Conservation (phyloP, 2,329 filamentous ascomycete species). For the Exophiala sp. region DNA sequence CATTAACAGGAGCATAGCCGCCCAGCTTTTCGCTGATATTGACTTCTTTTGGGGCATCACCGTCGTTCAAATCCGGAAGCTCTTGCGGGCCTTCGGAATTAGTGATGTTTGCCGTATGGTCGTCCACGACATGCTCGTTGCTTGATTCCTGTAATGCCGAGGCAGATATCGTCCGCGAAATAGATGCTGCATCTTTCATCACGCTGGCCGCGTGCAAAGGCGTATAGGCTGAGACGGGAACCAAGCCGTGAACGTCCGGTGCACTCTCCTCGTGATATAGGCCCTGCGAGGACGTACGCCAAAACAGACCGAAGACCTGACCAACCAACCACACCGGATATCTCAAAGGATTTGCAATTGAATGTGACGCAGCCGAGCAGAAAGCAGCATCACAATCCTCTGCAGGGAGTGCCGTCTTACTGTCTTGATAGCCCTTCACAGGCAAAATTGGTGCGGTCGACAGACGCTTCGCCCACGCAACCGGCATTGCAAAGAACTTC, state of each 20-base stretch:
- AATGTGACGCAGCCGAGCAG: background rate
- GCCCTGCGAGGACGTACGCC: background rate
- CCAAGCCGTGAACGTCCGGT: background rate
- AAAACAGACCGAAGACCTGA: background rate
- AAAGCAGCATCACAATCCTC: background rate
- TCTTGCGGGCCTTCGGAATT: too few relatives aligned
- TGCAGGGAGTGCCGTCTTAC: background rate
- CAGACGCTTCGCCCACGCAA: too few relatives aligned
- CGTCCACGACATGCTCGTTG: too few relatives aligned
- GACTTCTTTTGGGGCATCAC: background rate
- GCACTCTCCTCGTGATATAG: too few relatives aligned
- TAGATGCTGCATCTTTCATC: too few relatives aligned
- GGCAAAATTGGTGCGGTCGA: too few relatives aligned
- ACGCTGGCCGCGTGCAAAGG: too few relatives aligned
- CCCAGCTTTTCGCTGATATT: background rate
- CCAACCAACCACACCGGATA: slow-evolving; percentile 1
- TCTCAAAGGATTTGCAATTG: background rate
- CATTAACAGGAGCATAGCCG: background rate
- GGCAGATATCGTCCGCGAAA: too few relatives aligned
- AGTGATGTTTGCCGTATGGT: too few relatives aligned
- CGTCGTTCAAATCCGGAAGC: too few relatives aligned
- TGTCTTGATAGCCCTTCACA: background rate
- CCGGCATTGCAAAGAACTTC: background rate
- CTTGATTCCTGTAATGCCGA: too few relatives aligned
- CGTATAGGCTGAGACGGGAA: background rate